A percentile compares a stretch with the other conserved stretches of the same genome.
Evolutionary conservation across 2,329 filamentous ascomycete genomes (phyloP).

Genomic region (Capronia coronata): DNA sequence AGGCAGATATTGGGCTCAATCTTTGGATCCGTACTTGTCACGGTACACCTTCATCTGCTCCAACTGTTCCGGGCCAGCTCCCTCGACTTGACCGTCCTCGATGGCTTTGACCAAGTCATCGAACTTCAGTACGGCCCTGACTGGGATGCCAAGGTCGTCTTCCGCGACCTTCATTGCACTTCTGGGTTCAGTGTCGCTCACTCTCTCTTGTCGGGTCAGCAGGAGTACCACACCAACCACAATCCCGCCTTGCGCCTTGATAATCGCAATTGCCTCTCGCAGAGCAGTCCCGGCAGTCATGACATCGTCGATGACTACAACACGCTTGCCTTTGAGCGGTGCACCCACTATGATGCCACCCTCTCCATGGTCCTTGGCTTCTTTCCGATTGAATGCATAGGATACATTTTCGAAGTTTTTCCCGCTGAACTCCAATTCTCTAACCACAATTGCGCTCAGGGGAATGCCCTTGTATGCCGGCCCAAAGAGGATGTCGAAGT

Average conservation of each 20-base stretch:
- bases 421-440: slow-evolving; percentile 67
- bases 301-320: slow-evolving; percentile 92
- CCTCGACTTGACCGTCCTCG: slow-evolving; percentile 40
- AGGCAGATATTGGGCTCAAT: slow-evolving; percentile 24
- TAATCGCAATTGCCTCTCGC: slow-evolving; percentile 84
- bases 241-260: slow-evolving; percentile 73
- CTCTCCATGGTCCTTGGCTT: slow-evolving; percentile 93
- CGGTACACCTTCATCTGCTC: slow-evolving; percentile 68
- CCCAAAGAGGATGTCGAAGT: slow-evolving; percentile 69
- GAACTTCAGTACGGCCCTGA: slow-evolving; percentile 74
- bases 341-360: slow-evolving; percentile 89
- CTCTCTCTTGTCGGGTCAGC: slow-evolving; percentile 61
- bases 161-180: slow-evolving; percentile 83
- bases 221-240: slow-evolving; percentile 85
- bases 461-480: slow-evolving; percentile 98
- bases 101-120: slow-evolving; percentile 72
- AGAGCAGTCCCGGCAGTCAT: slow-evolving; percentile 94
- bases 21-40: slow-evolving; percentile 37
- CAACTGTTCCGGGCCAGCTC: slow-evolving; percentile 58
- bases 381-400: slow-evolving; percentile 93
- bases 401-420: slow-evolving; percentile 47
- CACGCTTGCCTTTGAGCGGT: slow-evolving; percentile 71
- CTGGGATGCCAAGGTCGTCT: slow-evolving; percentile 75
- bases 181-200: slow-evolving; percentile 61
- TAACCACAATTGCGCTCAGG: slow-evolving; percentile 68